Evolutionary conservation across 2,329 filamentous ascomycete species (phyloP), one percentile per base, ranked within the genome.

Genomic region (Fusarium azukiicola): DNA sequence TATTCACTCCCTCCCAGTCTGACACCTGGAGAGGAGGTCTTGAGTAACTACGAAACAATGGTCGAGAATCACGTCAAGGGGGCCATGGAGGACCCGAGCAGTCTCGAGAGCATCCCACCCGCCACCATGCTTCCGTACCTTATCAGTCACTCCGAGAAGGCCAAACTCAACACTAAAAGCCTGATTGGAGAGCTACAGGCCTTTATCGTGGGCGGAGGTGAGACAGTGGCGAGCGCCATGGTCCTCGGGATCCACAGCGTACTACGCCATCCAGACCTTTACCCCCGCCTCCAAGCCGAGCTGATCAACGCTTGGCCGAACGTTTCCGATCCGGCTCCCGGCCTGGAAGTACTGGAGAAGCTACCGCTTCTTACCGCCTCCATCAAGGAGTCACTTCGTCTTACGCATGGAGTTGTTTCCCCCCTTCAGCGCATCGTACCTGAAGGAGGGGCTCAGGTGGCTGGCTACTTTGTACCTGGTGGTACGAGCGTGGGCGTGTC

Each of bases 201-300:
- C 7, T 50, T 50, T 50, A 50, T 50, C 49, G 49, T 50, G n/a
- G 49, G 49, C 4, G 49, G 49, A 50, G 49, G 49, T 50, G 49
- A 50, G n/a, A 50, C 49, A 27, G 49, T 50, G 49, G 49, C 49
- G n/a, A 50, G 49, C n/a, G 49, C 49, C 49, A 50, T 50, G 49
- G 49, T 27, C 49, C 49, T 50, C 49, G 49, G 49, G 17, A 50
- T 50, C 49, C 49, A 50, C n/a, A 21, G 49, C 14, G 27, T 50
- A n/a, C 49, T 50, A 13, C n/a, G 49, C 49, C 49, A 50, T 23
- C n/a, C 49, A 8, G 13, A 27, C 4, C 49, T 50, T 13, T 50
- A 50, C 27, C 49, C 49, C 49, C 49, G 49, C 49, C n/a, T 50
- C 49, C 49, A 14, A 27, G n/a, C n/a, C n/a, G 49, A 50, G 49